Base-by-base conservation (phyloP, 805 yeast genomes). In the Pichia kluyveri region DNA sequence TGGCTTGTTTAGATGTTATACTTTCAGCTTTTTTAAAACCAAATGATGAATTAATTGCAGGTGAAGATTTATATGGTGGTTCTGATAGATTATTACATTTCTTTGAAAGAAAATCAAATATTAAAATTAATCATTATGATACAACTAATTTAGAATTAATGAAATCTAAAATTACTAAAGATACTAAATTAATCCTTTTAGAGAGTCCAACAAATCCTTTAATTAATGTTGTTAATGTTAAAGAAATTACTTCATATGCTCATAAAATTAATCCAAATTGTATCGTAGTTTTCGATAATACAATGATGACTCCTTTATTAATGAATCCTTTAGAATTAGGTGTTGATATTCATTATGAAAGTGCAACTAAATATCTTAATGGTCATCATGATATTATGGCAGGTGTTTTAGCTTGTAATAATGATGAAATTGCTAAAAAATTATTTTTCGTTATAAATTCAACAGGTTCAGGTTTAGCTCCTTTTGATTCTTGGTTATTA, bases 351-450 rank as follows among this genome's bases (percentile, higher is more conserved):
- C 96, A 86, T 49, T 91, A 90, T 64, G 98, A 90, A 63, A 82
- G 91, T 12, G 97, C 95, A 15, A 90, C 98, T 40, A 90, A 90
- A 67, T 90, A 86, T 61, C 71, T 90, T 56, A 85, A 89, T 59
- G 96, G 96, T 8, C 98, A 90, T 64, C 98, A 90, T 66, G 97
- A 91, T 64, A 79, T 90, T 58, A 90, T 90, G 98, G 96, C 96
- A 26, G 98, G 98, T 49, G 80, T 86, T 15, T 70, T 90, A 49
- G 95, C 96, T 26, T 80, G 84, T 28, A 75, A 82, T 52, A 72
- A 72, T 45, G 68, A 75, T 26, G 72, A 76, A 47, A 68, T 90
- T 42, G 91, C 89, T 17, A 82, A 85, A 47, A 70, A 77, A 41
- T 57, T 91, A 12, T 86, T 76, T 63, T 84, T 77, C 62, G 83